Evolutionary conservation across 1,284 basidiomycete species (phyloP), one percentile per base, ranked within the genome.

Genomic region (Meripilus lineatus): DNA sequence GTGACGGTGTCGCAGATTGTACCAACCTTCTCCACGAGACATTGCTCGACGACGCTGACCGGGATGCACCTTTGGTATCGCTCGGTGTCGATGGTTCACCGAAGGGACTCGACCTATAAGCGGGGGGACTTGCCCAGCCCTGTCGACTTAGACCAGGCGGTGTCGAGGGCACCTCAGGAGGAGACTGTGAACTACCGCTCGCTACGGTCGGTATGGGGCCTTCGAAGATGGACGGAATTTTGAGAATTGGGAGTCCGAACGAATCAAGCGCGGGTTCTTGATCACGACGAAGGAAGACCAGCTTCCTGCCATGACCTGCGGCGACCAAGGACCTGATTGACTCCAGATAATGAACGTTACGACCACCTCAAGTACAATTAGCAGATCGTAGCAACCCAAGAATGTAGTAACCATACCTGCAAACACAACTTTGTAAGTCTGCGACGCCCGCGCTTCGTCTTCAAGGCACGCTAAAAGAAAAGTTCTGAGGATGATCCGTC

Each of bases 271-370:
- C 77, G 32, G 68, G 57, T 18, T 81, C 74, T 23, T 67, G 57
- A 60, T 84, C 83, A 38, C 80, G 74, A 59, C 75, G 77, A 38
- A 88, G 68, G 18, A 88, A 69, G 40, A 83, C 71, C 45, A 88
- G 66, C 62, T 85, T 88, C 39, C 80, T 68, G 44, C 74, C 71
- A 49, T 72, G 75, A 25, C 81, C 81, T 39, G 77, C 74, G 37
- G 81, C 84, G 41, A 82, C 75, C 34, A 81, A 71, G 8, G 81
- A 79, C 36, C 75, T 72, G 38, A 89, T 68, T 37, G 72, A 71
- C 24, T 74, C 73, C 43, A 75, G 71, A 62, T 89, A 89, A 51
- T 83, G 82, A 61, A 81, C 81, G 63, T 88, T 83, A 58, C 87
- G 83, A 50, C 79, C 81, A 46, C 81, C 84, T 79, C 50, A 25